These are phyloP conservation scores for Zasmidium angulare DNA, from an alignment of 2,329 filamentous ascomycete genomes.

Conservation along the genomic window DNA sequence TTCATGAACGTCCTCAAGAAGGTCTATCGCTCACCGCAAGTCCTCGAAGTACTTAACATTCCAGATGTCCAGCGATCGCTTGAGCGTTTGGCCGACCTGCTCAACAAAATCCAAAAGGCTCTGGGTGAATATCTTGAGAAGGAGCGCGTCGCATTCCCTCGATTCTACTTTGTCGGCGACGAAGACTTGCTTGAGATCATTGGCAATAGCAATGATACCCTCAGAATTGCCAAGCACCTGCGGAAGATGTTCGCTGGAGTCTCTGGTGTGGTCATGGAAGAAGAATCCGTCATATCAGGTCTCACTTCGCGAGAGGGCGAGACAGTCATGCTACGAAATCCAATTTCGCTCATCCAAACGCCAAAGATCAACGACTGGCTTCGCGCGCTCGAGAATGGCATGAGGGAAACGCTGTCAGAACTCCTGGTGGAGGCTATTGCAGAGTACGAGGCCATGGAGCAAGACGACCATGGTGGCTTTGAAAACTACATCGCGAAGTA, in stretches of 20 bases:
- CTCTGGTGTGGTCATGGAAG: constrained; percentile 85
- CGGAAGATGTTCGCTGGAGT: constrained; percentile 99
- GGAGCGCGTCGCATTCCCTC: constrained; percentile 93
- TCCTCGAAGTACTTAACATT: constrained; percentile 94
- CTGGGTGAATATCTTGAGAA: constrained; percentile 97
- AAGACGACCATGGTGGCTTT: constrained; percentile 69
- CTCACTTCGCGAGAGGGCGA: constrained; percentile 97
- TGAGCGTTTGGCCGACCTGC: constrained; percentile 89
- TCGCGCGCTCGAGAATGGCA: constrained; percentile 84
- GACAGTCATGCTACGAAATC: constrained; percentile 79
- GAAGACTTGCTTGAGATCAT: constrained; percentile 99
- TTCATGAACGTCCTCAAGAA: constrained; percentile 99
- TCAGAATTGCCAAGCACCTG: constrained; percentile 96
- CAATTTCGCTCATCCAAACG: constrained; percentile 88
- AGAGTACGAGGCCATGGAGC: constrained; percentile 69
- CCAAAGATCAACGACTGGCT: constrained; percentile 99
- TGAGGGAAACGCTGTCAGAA: constrained; percentile 93
- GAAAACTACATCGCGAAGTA: constrained; percentile 79
- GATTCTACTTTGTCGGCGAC: constrained; percentile 99
- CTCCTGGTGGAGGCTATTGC: constrained; percentile 82
- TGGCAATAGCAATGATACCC: constrained; percentile 95
- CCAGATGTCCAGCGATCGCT: constrained; percentile 93
- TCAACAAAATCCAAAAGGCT: constrained; percentile 99
- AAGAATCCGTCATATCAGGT: constrained; percentile 83
- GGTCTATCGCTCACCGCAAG: constrained; percentile 92